A percentile compares a stretch with the other conserved stretches of the same genome.
Conservation (phyloP, 1,284 basidiomycete species). For the Malassezia vespertilionis region DNA sequence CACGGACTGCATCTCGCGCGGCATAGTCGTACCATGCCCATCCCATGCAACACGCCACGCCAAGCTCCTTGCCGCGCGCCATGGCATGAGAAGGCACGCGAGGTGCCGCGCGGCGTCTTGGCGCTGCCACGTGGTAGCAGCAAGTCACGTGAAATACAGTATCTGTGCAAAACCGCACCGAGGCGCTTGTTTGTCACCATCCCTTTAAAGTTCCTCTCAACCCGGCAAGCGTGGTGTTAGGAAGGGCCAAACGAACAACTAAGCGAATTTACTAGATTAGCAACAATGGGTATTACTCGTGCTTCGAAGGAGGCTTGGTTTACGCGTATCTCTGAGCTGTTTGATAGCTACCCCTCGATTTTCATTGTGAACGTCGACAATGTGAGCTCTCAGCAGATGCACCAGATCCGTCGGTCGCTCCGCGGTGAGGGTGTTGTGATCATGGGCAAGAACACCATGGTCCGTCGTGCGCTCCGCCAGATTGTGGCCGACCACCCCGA, state of each 20-base stretch:
- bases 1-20: no score
- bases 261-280: slow-evolving; percentile 3
- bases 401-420: slow-evolving; percentile 89
- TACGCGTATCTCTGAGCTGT: slow-evolving; percentile 80
- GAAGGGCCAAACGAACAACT: slow-evolving; percentile 24
- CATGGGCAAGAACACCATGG: slow-evolving; percentile 99
- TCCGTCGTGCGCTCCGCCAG: slow-evolving; percentile 87
- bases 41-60: not conserved
- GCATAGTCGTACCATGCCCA: no score
- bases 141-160: slow-evolving; percentile 5
- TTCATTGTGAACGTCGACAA: slow-evolving; percentile 99
- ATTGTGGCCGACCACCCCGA: slow-evolving; percentile 80
- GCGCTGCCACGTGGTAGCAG: not conserved
- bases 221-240: slow-evolving; percentile 36
- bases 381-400: slow-evolving; percentile 97
- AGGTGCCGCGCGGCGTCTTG: not conserved
- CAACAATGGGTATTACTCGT: slow-evolving; percentile 74
- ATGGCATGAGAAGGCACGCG: not conserved
- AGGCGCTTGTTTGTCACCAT: not conserved
- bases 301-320: slow-evolving; percentile 90
- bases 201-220: slow-evolving; percentile 39
- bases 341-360: slow-evolving; percentile 82
- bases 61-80: not conserved
- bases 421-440: slow-evolving; percentile 91
- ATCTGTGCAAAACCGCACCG: not conserved